Evolutionary conservation across 192 early-diverging fungal genomes (phyloP).

Genomic region (Backusella psychrophila): DNA sequence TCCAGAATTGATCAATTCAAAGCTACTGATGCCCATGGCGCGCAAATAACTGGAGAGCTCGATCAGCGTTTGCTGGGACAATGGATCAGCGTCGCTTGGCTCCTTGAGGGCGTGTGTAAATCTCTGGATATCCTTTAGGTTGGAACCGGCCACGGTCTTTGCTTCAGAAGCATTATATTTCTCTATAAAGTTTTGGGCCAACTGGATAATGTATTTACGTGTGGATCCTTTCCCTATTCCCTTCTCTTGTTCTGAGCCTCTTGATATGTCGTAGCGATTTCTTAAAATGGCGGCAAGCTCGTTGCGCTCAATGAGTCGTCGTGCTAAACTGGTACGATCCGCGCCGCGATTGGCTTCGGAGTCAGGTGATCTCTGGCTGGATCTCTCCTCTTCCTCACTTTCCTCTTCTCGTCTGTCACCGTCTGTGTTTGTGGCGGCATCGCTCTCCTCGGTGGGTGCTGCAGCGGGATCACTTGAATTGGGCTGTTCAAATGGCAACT

Average conservation of each 20-base stretch:
- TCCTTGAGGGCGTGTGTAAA: not conserved
- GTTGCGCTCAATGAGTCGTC: constrained; percentile 11
- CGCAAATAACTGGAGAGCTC: constrained; percentile 26
- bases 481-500: not conserved
- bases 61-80: constrained; percentile 19
- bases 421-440: not conserved
- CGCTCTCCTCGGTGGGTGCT: not conserved
- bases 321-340: not conserved
- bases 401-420: constrained; percentile 6
- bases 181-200: constrained; percentile 24
- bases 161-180: not conserved
- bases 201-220: constrained; percentile 40
- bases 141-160: constrained; percentile 10
- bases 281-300: constrained; percentile 8
- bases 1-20: constrained; percentile 78
- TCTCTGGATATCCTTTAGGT: constrained; percentile 1
- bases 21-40: constrained; percentile 62
- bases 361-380: not conserved
- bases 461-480: not conserved
- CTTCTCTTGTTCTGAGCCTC: constrained; percentile 22
- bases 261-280: not conserved
- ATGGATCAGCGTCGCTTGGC: not conserved
- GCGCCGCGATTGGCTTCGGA: not conserved
- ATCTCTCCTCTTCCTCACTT: constrained; percentile 1
- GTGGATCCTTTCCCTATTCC: constrained; percentile 42